Evolutionary conservation across 371 early-diverging fungal species (phyloP), one percentile per base, ranked within the genome.

Genomic region (Mycotypha africana): DNA sequence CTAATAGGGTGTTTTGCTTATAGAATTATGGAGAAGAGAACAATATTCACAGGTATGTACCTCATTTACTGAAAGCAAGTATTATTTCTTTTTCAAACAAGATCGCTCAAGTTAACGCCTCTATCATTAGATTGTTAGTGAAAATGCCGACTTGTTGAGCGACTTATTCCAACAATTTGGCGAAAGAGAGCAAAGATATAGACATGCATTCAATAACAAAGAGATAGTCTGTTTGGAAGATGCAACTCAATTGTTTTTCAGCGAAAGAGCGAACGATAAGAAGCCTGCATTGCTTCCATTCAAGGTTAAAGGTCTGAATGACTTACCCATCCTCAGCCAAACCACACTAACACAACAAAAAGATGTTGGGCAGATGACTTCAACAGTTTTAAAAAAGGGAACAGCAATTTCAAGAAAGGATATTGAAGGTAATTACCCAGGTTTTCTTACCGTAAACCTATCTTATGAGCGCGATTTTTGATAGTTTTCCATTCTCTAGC

Each of bases 1-100:
- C 30, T 28, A 28, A 28, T 47, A 58, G 58, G 58, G 58, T n/a
- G 8, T 48, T 9, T 26, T 53, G 5, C 24, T 58, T 19, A 48
- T 47, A 30, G 58, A 58, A 35, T 15, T 53, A 37, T 58, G 58
- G 58, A 38, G 58, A 33, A 47, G 58, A 34, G 48, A 48, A 20
- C 39, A 37, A 39, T 58, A 58, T 26, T 23, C 53, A 28, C 41
- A 58, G 38, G 53, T 58, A 51, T n/a, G 30, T 22, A 44, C 2
- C 12, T n/a, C n/a, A 12, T 6, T 28, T 28, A 12, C 12, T 28
- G 6, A 8, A 28, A 12, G 30, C 8, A 28, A 28, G 30, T 6
- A 12, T 28, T 28, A 12, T 28, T 8, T 6, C 30, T 28, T 8
- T 8, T 8, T 8, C 8, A 28, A 6, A 28, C 30, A 28, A 8